These are phyloP conservation scores for Arabis alpina DNA, from an alignment of 345 rosid species.

Conservation along the genomic window DNA sequence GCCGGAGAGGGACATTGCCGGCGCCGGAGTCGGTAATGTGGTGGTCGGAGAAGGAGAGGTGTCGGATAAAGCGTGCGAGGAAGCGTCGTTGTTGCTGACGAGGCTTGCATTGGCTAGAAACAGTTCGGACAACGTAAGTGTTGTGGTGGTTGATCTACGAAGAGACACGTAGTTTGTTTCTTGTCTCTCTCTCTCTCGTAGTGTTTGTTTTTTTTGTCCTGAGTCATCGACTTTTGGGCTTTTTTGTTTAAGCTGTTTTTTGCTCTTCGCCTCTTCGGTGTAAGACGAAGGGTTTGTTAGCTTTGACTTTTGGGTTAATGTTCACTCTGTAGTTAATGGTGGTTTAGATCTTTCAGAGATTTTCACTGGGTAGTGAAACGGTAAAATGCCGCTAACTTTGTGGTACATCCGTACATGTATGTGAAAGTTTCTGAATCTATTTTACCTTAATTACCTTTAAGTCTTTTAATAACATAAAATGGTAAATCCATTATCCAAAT, in stretches of 20 bases:
- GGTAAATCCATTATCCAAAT: not conserved
- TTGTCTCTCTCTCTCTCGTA: conserved; percentile 27
- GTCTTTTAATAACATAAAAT: not conserved
- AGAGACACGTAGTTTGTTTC: conserved; percentile 49
- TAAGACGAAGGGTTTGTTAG: conserved; percentile 34
- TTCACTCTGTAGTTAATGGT: conserved; percentile 16
- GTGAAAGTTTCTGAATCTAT: conserved; percentile 10
- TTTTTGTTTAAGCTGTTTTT: conserved; percentile 24
- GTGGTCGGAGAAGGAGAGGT: conserved; percentile 30
- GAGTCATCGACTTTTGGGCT: conserved; percentile 39
- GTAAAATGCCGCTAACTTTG: conserved; percentile 16
- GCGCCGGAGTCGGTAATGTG: not conserved
- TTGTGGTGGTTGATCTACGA: conserved; percentile 85
- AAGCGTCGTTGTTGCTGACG: conserved; percentile 71
- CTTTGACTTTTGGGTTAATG: conserved; percentile 23
- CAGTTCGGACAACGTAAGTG: conserved; percentile 88
- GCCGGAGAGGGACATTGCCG: conserved; percentile 25
- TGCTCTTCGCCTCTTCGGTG: conserved; percentile 23
- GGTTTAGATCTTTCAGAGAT: conserved; percentile 32
- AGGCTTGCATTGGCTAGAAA: conserved; percentile 83
- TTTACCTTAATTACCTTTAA: not conserved
- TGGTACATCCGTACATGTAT: conserved; percentile 6
- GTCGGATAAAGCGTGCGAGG: conserved; percentile 59
- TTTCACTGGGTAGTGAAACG: conserved; percentile 28
- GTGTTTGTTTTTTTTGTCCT: conserved; percentile 28